Evolutionary conservation across 306 rosid species (phyloP).

Genomic region (Vigna angularis): DNA sequence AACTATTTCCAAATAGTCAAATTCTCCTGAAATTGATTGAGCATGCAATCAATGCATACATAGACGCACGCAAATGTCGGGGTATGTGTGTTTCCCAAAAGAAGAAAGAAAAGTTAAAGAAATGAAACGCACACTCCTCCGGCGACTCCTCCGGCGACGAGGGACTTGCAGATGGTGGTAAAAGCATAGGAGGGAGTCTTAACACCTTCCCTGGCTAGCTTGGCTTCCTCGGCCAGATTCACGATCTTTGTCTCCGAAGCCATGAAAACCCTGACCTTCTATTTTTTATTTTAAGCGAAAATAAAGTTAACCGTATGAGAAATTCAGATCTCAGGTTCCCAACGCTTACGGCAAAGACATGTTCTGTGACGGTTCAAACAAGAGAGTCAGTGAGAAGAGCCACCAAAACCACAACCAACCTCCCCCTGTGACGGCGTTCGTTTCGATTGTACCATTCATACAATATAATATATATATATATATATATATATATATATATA

Average conservation of each 20-base stretch:
- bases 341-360: background rate
- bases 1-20: background rate
- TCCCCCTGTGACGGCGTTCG: conserved; percentile 8
- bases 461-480: background rate
- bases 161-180: conserved; percentile 77
- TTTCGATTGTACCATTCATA: background rate
- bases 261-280: conserved; percentile 45
- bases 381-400: background rate
- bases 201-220: conserved; percentile 84
- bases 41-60: background rate
- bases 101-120: conserved; percentile 16
- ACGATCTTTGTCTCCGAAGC: conserved; percentile 89
- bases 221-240: conserved; percentile 85
- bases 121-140: conserved; percentile 83
- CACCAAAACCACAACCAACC: background rate
- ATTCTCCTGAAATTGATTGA: background rate
- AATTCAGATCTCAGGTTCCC: conserved; percentile 1
- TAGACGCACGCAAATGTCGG: background rate
- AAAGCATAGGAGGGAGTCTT: conserved; percentile 70
- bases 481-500: no score
- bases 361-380: background rate
- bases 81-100: background rate
- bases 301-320: background rate
- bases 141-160: conserved; percentile 91
- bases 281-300: background rate